Conservation (phyloP, 768 basidiomycete genomes). For the Exidia glandulosa region DNA sequence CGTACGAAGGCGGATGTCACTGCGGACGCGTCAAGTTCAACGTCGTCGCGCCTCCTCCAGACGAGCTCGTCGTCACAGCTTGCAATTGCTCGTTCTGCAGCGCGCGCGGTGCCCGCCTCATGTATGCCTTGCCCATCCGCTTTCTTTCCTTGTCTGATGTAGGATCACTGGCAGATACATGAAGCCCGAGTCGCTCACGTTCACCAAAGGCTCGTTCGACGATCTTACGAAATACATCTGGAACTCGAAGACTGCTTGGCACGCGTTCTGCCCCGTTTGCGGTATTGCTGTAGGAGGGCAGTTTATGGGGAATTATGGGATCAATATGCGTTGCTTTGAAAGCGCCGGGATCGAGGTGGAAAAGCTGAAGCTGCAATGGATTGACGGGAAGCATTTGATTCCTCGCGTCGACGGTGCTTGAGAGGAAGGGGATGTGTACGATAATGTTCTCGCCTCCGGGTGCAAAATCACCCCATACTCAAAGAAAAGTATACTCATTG, state of each 20-base stretch:
- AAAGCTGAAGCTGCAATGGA: not conserved
- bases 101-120: not conserved
- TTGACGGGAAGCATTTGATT: not conserved
- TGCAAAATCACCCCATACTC: too few relatives aligned
- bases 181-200: not conserved
- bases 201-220: not conserved
- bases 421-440: too few relatives aligned
- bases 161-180: not conserved
- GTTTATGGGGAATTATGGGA: not conserved
- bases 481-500: too few relatives aligned
- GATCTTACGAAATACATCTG: not conserved
- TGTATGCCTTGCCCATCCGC: not conserved
- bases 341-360: not conserved
- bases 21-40: not conserved
- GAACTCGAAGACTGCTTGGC: not conserved
- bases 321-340: not conserved
- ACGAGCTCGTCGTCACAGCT: not conserved
- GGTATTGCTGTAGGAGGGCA: not conserved
- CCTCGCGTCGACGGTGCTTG: not conserved
- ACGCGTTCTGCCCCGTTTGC: not conserved
- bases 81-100: not conserved
- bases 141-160: not conserved
- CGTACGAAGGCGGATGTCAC: not conserved
- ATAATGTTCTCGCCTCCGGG: too few relatives aligned
- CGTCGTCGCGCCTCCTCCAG: not conserved